Evolutionary conservation across 306 rosid genomes (phyloP), one percentile per base, ranked within the genome.

Genomic region (Nissolia schottii): DNA sequence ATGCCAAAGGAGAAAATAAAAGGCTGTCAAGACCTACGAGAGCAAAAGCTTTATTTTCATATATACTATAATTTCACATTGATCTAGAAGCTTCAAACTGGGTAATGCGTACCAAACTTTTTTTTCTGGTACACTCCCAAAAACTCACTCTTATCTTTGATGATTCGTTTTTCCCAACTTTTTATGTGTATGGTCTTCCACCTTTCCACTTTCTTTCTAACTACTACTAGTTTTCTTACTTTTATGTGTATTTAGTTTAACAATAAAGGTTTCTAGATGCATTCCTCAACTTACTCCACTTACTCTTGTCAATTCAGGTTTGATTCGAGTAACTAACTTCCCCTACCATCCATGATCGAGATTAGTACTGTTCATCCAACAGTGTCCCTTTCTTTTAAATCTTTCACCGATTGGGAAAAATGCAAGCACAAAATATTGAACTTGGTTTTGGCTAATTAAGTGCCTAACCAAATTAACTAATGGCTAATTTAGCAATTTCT

Each of bases 231-330:
- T 16, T 71, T 73, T 40, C n/a, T 15, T 24, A 8, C 2, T 27
- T 27, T 29, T 51, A 14, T 32, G 3, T 32, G 3, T 9, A 4
- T 24, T 0, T 43, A 19, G 23, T 37, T 70, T 28, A 15, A 27
- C 35, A 31, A 23, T 25, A 67, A 67, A 61, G 54, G 29, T 34
- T 78, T 82, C 80, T 82, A 82, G 82, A 77, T 73, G 74, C 60
- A 11, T 70, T 77, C 70, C 75, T 6, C 32, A 63, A 67, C 79
- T 73, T 61, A 45, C 77, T 77, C 82, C 85, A 77, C 82, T 66
- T 15, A 54, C 82, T 67, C 77, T 82, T 45, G 82, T 73, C 82
- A 77, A 67, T 43, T 73, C 69, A 53, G 56, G 23, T 66, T 31
- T 25, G 60, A 68, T 55, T 15, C 35, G 43, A 73, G 74, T 73